These are phyloP conservation scores for Artomyces pyxidatus DNA, from an alignment of 768 basidiomycete genomes.

Conservation along the genomic window DNA sequence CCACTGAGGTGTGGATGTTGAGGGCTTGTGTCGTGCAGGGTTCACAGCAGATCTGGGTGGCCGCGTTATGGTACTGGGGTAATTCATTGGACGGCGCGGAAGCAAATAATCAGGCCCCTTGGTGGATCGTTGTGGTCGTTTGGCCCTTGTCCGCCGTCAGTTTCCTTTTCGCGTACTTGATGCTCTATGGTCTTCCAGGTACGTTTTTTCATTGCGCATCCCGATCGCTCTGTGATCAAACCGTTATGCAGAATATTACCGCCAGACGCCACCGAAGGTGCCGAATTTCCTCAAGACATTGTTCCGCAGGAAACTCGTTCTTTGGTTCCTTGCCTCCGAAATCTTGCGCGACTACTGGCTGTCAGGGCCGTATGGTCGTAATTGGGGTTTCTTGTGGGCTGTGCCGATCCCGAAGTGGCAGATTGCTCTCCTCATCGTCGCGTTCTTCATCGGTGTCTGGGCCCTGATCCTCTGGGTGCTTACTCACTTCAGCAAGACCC, in stretches of 20 bases:
- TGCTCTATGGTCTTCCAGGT: conserved; percentile 86
- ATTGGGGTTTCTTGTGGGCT: conserved; percentile 92
- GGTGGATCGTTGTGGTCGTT: conserved; percentile 74
- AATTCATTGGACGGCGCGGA: conserved; percentile 55
- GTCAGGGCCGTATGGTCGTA: conserved; percentile 78
- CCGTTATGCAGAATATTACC: conserved; percentile 60
- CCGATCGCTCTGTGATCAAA: conserved; percentile 8
- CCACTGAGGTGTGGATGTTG: conserved; percentile 89
- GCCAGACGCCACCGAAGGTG: conserved; percentile 90
- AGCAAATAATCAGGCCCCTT: conserved; percentile 54
- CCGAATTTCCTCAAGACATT: conserved; percentile 87
- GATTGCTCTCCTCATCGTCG: conserved; percentile 67
- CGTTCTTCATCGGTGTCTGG: conserved; percentile 89
- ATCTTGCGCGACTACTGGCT: conserved; percentile 85
- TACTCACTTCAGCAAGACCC: conserved; percentile 84
- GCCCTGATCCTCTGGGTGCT: conserved; percentile 62
- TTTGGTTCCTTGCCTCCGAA: conserved; percentile 94
- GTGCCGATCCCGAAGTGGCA: conserved; percentile 78
- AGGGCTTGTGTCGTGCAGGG: conserved; percentile 92
- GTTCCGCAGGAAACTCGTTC: conserved; percentile 82
- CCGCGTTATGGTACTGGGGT: conserved; percentile 96
- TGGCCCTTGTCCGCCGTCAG: conserved; percentile 80
- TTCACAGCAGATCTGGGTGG: conserved; percentile 93
- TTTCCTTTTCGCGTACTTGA: conserved; percentile 71
- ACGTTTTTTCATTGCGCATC: conserved; percentile 16